phyloP scores from a whole-genome alignment of 306 rosid species.

The Lablab purpureus region DNA sequence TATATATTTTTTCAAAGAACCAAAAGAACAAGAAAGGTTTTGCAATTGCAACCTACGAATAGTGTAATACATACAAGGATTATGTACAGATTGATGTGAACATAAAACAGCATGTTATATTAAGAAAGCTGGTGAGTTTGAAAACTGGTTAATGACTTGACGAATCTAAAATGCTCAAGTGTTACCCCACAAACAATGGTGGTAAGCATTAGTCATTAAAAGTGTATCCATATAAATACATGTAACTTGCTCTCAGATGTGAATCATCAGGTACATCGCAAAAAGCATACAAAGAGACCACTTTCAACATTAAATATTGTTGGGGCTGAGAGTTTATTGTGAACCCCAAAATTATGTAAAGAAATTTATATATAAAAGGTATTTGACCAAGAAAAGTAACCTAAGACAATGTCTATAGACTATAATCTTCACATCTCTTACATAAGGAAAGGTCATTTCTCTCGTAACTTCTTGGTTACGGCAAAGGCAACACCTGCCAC shows the following conservation, averaged over 20 bases:
- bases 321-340: conserved; percentile 30
- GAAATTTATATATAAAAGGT: conserved; percentile 14
- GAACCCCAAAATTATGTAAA: not conserved
- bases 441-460: conserved; percentile 46
- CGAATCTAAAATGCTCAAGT: not conserved
- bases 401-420: conserved; percentile 26
- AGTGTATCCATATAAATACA: conserved; percentile 16
- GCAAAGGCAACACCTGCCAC: conserved; percentile 59
- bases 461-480: conserved; percentile 60
- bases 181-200: not conserved
- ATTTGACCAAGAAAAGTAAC: conserved; percentile 8
- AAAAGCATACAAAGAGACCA: not conserved
- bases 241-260: not conserved
- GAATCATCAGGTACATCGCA: conserved; percentile 10
- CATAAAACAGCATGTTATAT: not conserved
- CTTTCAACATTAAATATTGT: conserved; percentile 4
- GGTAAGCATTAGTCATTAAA: conserved; percentile 4
- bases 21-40: not conserved
- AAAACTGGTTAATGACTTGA: not conserved
- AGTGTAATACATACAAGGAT: not conserved
- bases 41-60: not conserved
- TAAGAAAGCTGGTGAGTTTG: not conserved
- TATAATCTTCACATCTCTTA: not conserved
- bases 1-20: too few relatives aligned
- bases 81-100: too few relatives aligned